These are phyloP conservation scores for Alternaria angustiovoidea DNA, from an alignment of 2,329 filamentous ascomycete species.

Conservation along the genomic window DNA sequence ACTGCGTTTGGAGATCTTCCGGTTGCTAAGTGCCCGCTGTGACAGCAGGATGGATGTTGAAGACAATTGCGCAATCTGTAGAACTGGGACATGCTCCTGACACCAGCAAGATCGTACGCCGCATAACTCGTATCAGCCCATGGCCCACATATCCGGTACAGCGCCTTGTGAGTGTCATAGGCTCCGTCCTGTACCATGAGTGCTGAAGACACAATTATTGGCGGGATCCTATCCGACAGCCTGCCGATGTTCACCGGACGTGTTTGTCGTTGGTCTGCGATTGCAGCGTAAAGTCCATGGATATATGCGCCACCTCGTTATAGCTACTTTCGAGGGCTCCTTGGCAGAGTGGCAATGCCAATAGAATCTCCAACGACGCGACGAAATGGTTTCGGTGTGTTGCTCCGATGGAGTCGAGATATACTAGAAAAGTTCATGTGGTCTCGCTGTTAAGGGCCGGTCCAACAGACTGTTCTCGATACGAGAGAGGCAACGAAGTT, in stretches of 20 bases:
- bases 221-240: not conserved
- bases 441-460: not conserved
- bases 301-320: not conserved
- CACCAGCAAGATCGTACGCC: not conserved
- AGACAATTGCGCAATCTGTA: not conserved
- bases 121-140: not conserved
- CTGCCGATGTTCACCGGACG: not conserved
- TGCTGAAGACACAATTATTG: too few relatives aligned
- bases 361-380: not conserved
- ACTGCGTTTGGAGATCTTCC: not conserved
- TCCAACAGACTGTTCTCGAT: not conserved
- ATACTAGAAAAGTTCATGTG: not conserved
- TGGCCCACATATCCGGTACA: not conserved
- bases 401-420: not conserved
- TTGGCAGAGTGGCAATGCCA: not conserved
- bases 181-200: not conserved
- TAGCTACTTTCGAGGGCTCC: too few relatives aligned
- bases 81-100: too few relatives aligned
- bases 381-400: not conserved
- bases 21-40: not conserved
- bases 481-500: not conserved
- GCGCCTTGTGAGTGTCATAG: not conserved
- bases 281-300: not conserved
- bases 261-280: not conserved
- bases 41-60: not conserved